Conservation (phyloP, 2,329 filamentous ascomycete genomes). For the Capronia epimyces region DNA sequence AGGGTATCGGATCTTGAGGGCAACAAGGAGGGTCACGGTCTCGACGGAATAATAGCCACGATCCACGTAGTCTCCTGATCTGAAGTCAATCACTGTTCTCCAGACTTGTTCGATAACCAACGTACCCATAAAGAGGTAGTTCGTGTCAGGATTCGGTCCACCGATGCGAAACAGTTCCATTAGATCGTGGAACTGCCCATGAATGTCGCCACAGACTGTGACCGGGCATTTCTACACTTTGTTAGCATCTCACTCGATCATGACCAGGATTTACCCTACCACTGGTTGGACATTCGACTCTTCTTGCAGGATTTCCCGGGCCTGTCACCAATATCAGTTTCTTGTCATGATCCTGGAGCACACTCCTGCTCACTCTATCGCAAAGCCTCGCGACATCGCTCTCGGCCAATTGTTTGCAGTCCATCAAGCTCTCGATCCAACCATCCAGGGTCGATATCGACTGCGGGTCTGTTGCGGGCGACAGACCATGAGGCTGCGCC, state of each 20-base stretch:
- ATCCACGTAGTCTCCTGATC: conserved; percentile 89
- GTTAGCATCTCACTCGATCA: conserved; percentile 12
- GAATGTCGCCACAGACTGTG: conserved; percentile 97
- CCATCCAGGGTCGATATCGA: conserved; percentile 90
- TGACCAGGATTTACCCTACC: conserved; percentile 49
- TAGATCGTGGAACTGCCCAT: conserved; percentile 97
- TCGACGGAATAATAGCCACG: conserved; percentile 98
- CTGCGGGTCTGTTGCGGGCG: conserved; percentile 72
- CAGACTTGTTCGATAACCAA: not conserved
- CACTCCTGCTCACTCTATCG: conserved; percentile 69
- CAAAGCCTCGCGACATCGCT: conserved; percentile 92
- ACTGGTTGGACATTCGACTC: conserved; percentile 99
- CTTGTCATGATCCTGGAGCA: conserved; percentile 8
- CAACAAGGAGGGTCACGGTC: conserved; percentile 92
- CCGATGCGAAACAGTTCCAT: conserved; percentile 99
- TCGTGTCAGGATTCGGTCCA: conserved; percentile 94
- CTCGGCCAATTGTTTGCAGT: conserved; percentile 95
- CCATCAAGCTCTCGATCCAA: conserved; percentile 98
- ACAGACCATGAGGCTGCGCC: conserved; percentile 69
- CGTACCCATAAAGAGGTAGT: conserved; percentile 98
- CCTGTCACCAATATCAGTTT: conserved; percentile 48
- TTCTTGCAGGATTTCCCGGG: conserved; percentile 90
- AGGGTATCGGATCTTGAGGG: conserved; percentile 96
- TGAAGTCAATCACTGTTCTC: conserved; percentile 7
- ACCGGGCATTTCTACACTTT: conserved; percentile 82